A percentile compares a stretch with the other conserved stretches of the same genome.
These are phyloP conservation scores for Aphanomyces invadans DNA, from an alignment of 352 stramenopile species.

Conservation along the genomic window DNA sequence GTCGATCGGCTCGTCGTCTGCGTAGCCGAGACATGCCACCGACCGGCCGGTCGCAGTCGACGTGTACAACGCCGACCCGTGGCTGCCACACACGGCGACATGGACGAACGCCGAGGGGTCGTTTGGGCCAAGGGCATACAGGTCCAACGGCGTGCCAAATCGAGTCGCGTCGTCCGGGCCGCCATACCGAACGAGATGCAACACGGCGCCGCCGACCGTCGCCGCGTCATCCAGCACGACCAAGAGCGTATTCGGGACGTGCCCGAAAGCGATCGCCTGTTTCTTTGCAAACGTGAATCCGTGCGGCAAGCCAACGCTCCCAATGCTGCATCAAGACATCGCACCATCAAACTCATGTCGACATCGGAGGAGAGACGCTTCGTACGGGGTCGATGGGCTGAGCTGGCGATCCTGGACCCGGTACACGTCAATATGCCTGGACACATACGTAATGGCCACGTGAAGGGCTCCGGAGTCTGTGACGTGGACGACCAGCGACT, in stretches of 20 bases:
- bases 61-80: constrained; percentile 6
- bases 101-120: not conserved
- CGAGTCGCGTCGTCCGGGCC: not conserved
- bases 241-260: not conserved
- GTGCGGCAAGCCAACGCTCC: not conserved
- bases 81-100: not conserved
- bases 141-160: constrained; percentile 4
- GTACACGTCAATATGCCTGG: constrained; percentile 8
- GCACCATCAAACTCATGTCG: not conserved
- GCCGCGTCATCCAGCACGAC: not conserved
- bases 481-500: not conserved
- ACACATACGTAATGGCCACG: not conserved
- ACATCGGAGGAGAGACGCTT: not conserved
- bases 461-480: not conserved
- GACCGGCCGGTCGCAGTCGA: not conserved
- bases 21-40: not conserved
- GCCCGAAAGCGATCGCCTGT: not conserved
- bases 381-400: not conserved
- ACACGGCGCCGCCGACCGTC: not conserved
- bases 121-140: not conserved
- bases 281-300: not conserved
- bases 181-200: constrained; percentile 1
- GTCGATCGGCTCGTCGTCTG: constrained; percentile 2
- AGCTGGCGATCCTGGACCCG: not conserved
- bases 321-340: not conserved